Percentiles rank a stretch among this genome's conserved stretches.
Evolutionary conservation across 2,329 filamentous ascomycete species (phyloP).

Genomic region (Sporothrix schenckii): DNA sequence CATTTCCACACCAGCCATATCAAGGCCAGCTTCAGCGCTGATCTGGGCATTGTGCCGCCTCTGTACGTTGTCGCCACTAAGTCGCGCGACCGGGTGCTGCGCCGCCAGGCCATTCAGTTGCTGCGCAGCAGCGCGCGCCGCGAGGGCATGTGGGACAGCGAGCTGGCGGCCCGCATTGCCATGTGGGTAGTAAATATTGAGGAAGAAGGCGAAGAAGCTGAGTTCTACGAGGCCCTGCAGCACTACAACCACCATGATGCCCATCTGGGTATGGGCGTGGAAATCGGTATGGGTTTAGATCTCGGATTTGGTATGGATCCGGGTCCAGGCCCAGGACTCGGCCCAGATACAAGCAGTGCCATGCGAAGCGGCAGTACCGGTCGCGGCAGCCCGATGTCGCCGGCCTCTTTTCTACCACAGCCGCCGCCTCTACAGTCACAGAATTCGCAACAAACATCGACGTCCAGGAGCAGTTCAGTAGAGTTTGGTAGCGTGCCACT

Average conservation of each 20-base stretch:
- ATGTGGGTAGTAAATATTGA: constrained; percentile 60
- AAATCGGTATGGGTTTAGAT: too few species aligned
- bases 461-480: constrained; percentile 12
- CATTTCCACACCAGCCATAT: constrained; percentile 55
- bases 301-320: too few species aligned
- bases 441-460: neutral
- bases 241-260: neutral
- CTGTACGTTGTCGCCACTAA: constrained; percentile 69
- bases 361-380: constrained; percentile 36
- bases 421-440: neutral
- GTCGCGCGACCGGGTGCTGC: constrained; percentile 60
- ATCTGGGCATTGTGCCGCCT: constrained; percentile 65
- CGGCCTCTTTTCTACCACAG: neutral
- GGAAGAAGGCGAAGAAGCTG: constrained; percentile 49
- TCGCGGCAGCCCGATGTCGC: constrained; percentile 34
- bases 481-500: constrained; percentile 46
- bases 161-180: constrained; percentile 58
- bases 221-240: constrained; percentile 33
- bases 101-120: constrained; percentile 64
- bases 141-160: constrained; percentile 72
- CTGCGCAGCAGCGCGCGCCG: constrained; percentile 62
- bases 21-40: constrained; percentile 65
- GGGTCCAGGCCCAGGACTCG: neutral
- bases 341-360: neutral
- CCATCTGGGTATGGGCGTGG: neutral